Conservation (phyloP, 306 rosid species). For the Luffa acutangula region DNA sequence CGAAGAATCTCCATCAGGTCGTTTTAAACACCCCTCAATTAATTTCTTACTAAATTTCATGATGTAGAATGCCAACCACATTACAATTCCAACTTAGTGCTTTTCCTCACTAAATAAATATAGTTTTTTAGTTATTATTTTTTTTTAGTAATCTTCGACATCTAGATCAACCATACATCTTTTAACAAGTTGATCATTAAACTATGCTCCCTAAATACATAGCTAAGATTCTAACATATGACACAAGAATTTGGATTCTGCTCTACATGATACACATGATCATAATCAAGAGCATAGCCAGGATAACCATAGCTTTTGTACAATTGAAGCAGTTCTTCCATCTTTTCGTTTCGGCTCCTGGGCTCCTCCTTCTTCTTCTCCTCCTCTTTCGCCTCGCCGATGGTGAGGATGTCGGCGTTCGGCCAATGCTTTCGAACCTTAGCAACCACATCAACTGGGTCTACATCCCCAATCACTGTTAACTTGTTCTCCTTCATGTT, state of each 20-base stretch:
- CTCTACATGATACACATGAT: slow-evolving; percentile 33
- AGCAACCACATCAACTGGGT: slow-evolving; percentile 45
- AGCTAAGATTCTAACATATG: slow-evolving; percentile 23
- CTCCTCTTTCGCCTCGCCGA: slow-evolving; percentile 62
- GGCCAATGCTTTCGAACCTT: slow-evolving; percentile 61
- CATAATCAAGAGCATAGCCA: slow-evolving; percentile 7
- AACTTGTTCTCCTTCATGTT: slow-evolving; percentile 76
- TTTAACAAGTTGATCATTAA: too few relatives aligned
- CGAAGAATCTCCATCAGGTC: too few relatives aligned
- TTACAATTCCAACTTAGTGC: too few relatives aligned
- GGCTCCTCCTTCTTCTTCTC: slow-evolving; percentile 13
- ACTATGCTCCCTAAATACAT: too few relatives aligned
- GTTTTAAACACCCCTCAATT: too few relatives aligned
- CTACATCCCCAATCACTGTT: slow-evolving; percentile 58
- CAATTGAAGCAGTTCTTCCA: slow-evolving; percentile 37
- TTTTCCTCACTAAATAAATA: too few relatives aligned
- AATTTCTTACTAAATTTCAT: too few relatives aligned
- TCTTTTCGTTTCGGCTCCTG: slow-evolving; percentile 14
- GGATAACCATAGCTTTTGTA: slow-evolving; percentile 19
- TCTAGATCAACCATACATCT: too few relatives aligned
- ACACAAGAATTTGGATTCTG: slow-evolving; percentile 67
- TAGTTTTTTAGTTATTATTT: too few relatives aligned
- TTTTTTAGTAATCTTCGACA: too few relatives aligned
- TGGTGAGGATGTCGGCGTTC: slow-evolving; percentile 55
- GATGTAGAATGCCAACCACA: too few relatives aligned